Evolutionary conservation across 1,284 basidiomycete genomes (phyloP).

Genomic region (Marasmius oreades): DNA sequence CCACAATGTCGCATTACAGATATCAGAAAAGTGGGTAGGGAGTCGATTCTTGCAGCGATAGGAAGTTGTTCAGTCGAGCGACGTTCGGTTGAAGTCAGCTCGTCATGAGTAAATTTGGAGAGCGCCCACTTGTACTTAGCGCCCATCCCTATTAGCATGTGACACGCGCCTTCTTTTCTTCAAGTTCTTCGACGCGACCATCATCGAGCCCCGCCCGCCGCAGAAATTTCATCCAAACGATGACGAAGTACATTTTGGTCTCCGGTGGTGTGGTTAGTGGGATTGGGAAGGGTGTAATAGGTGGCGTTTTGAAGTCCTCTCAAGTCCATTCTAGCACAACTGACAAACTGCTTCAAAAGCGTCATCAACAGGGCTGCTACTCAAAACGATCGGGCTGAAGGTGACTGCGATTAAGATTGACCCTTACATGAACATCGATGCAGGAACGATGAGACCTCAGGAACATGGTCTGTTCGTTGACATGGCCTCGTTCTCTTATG

Average conservation of each 20-base stretch:
- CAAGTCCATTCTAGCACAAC: background rate
- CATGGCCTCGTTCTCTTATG: conserved; percentile 23
- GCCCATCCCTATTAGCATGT: background rate
- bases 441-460: conserved; percentile 97
- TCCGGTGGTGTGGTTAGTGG: conserved; percentile 92
- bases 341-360: conserved; percentile 44
- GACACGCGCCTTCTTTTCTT: background rate
- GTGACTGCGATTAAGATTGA: conserved; percentile 99
- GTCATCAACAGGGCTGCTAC: conserved; percentile 93
- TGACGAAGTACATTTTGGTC: conserved; percentile 90
- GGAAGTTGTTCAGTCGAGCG: too few relatives aligned
- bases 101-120: too few relatives aligned
- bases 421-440: conserved; percentile 99
- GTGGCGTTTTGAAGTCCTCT: conserved; percentile 46
- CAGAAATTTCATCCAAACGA: conserved; percentile 22
- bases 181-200: background rate
- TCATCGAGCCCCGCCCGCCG: background rate
- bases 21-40: too few relatives aligned
- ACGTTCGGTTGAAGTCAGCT: too few relatives aligned
- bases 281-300: conserved; percentile 93
- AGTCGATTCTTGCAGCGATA: too few relatives aligned
- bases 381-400: conserved; percentile 94
- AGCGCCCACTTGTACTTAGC: too few relatives aligned
- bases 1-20: too few relatives aligned
- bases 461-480: conserved; percentile 79